Base-by-base conservation (phyloP, 202 grass and related monocot species). In the Panicum virgatum region DNA sequence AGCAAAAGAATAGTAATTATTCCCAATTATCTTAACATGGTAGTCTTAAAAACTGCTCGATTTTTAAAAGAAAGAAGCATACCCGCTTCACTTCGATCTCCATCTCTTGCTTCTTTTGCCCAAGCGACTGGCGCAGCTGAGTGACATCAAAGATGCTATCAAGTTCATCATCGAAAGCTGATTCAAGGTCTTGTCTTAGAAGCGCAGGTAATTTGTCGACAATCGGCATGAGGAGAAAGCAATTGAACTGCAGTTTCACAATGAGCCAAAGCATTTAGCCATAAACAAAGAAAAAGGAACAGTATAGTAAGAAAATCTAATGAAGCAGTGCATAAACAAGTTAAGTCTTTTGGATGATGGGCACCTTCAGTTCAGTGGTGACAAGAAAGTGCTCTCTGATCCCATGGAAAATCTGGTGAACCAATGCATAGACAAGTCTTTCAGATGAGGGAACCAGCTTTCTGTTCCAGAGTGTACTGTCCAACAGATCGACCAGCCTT, bases 311-410 rank as follows among this genome's bases (percentile, higher is more conserved):
- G 91, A 74, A 88, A 86, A 97, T 97, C 83, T 87, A 87, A 69
- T 97, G 89, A 62, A 88, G 85, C 79, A 94, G 69, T 22, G 87
- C 89, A 85, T 86, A 90, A 20, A 97, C 82, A 76, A 83, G 83
- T 32, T 80, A 76, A 83, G 83, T 32, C 83, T 80, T 81, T 92
- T 80, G 25, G 89, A 90, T 54, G 89, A 61, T 11, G 26, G 34
- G 56, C 10, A 94, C 92, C 95, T 98, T 98, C 34, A 95, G 83
- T 88, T 98, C 95, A 73, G 95, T 90, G 42, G 92, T 93, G 44
- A 95, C 88, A 72, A 98, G 84, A 81, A 98, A 98, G 80, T 98
- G 95, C 48, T 98, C 92, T 76, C 90, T 98, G 78, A 98, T 98
- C 52, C 95, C 92, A 66, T 93, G 92, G 57, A 93, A 98, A 91